Base-by-base conservation (phyloP, 176 grass and related monocot species). In the Microstegium vimineum region DNA sequence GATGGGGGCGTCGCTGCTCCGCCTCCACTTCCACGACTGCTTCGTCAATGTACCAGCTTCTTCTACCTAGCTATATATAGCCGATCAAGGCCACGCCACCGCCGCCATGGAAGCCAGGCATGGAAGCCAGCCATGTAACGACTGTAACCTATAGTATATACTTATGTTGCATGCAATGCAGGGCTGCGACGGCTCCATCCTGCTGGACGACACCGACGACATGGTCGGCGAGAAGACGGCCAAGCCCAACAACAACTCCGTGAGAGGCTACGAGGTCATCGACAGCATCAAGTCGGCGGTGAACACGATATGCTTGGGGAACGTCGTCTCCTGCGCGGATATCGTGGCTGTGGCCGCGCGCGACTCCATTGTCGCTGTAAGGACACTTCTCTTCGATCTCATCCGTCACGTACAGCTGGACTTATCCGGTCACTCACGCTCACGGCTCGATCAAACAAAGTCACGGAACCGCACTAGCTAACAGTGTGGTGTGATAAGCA, bases 1-100 rank as follows among this genome's bases (percentile, higher is more conserved):
- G 78, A 94, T 97, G 87, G 91, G 94, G 10, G 89, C 79, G 5
- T 88, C 91, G 30, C 85, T 94, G 41, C 78, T 97, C 56, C 89
- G 94, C 25, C 27, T 97, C 61, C 94, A 97, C 75, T 97, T 97
- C 82, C 91, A 97, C 35, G 94, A 97, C 73, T 97, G 94, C 89
- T 82, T 94, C 66, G 91, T 90, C 80, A 94, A 94, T 10, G 94
- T 94, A 74, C n/a, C n/a, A 65, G 56, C 0, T 22, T n/a, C 18
- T 51, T 20, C 20, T n/a, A n/a, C 52, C 20, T n/a, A 56, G 9
- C 51, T n/a, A n/a, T n/a, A n/a, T n/a, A n/a, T n/a, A 49, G 5
- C 4, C 18, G 3, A 76, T 25, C 33, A 36, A 23, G 27, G 27
- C 31, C 17, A 51, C 2, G 18, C 15, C 62, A 3, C 4, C 16